phyloP scores from a whole-genome alignment of 1,284 basidiomycete genomes.

The Nidula niveotomentosa region DNA sequence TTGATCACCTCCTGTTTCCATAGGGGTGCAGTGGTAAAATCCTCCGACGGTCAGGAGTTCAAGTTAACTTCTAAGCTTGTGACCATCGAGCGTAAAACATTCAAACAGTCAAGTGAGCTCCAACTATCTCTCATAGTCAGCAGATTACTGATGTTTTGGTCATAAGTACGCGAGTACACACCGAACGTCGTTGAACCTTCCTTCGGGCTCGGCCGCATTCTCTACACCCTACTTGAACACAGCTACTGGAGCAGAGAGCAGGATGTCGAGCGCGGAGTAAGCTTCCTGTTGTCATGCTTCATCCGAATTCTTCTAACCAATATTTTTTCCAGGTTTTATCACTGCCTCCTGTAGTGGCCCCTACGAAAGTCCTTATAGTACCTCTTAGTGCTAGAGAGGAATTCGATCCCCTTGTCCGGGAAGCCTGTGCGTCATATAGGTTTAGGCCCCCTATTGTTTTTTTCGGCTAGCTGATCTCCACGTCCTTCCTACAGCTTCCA shows the following conservation, averaged over 20 bases:
- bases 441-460: too few species aligned
- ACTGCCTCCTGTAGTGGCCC: constrained; percentile 88
- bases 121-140: background rate
- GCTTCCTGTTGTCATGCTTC: constrained; percentile 25
- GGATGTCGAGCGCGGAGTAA: constrained; percentile 84
- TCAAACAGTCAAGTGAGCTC: constrained; percentile 84
- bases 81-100: constrained; percentile 81
- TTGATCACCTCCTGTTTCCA: too few species aligned
- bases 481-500: constrained; percentile 57
- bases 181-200: constrained; percentile 99
- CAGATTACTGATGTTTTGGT: background rate
- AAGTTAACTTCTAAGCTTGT: constrained; percentile 76
- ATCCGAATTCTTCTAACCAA: constrained; percentile 8
- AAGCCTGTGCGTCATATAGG: constrained; percentile 76
- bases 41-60: constrained; percentile 56
- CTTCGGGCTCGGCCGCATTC: constrained; percentile 95
- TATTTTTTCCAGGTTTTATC: constrained; percentile 71
- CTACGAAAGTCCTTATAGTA: constrained; percentile 95
- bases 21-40: too few species aligned
- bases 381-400: constrained; percentile 90
- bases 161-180: constrained; percentile 87
- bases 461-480: background rate
- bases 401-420: constrained; percentile 82
- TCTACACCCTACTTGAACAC: constrained; percentile 95
- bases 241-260: constrained; percentile 95